Evolutionary conservation across 208 protist species (phyloP), one percentile per base, ranked within the genome.

Genomic region (Phytomonas sp.): DNA sequence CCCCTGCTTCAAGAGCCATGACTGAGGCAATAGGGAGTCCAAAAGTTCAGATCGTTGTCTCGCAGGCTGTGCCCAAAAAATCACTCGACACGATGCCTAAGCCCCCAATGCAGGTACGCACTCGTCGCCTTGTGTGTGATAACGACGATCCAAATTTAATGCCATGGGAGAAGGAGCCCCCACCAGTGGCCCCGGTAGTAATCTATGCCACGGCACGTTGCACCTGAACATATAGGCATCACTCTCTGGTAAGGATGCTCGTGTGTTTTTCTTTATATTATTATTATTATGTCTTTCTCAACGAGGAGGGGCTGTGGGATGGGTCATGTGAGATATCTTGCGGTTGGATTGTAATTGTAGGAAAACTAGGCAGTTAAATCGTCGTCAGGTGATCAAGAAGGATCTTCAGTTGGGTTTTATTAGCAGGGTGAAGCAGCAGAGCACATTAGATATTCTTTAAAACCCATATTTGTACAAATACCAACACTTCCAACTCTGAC

Each of bases 61-160:
- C 40, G 13, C 40, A 51, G 40, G 40, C 40, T 51, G 3, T 20
- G 20, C 40, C 40, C 40, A 3, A 6, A 6, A 51, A 51, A 51
- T 51, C 40, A 15, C 9, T 20, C 13, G 13, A 51, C 13, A 51
- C 40, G 13, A 51, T 51, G 40, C 40, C 69, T 60, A 74, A 60
- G 46, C 68, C 77, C 15, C 72, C 77, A 0, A 70, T 72, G 7
- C 62, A 76, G 28, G 68, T 80, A 23, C 71, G 70, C 40, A 80
- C 75, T 26, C 75, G 71, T n/a, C 75, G 75, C n/a, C 20, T 51
- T 51, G 40, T 51, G 40, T 23, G 13, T 20, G 40, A 51, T 15
- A 15, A 17, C 13, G 40, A 51, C 40, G 20, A 51, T 51, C 4
- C 40, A 15, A 17, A 20, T 23, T 51, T 15, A 20, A 15, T 23